A percentile compares a stretch with the other conserved stretches of the same genome.
phyloP scores from a whole-genome alignment of 1,284 basidiomycete species.

The Ganoderma boninense region DNA sequence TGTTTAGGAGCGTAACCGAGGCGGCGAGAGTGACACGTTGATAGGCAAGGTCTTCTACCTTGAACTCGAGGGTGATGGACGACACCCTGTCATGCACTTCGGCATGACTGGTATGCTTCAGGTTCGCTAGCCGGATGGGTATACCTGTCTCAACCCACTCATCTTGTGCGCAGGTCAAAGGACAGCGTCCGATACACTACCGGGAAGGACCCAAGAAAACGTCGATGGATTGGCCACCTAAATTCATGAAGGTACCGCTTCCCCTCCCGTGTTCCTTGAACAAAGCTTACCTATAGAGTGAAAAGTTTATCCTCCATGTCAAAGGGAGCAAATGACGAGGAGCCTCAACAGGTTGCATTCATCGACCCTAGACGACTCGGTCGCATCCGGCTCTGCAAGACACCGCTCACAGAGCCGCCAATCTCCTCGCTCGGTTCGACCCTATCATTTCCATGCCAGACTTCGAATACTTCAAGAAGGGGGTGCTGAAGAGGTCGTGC shows the following conservation, averaged over 20 bases:
- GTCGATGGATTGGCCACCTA: slow-evolving; percentile 77
- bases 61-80: slow-evolving; percentile 69
- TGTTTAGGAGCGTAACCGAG: no score
- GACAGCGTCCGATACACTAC: slow-evolving; percentile 71
- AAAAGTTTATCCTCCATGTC: slow-evolving; percentile 72
- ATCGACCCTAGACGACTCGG: slow-evolving; percentile 77
- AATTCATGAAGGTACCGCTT: slow-evolving; percentile 68
- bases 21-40: neutral
- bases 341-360: slow-evolving; percentile 63
- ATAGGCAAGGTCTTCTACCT: slow-evolving; percentile 83
- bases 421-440: slow-evolving; percentile 79
- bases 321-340: slow-evolving; percentile 40
- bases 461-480: slow-evolving; percentile 60
- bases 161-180: slow-evolving; percentile 59
- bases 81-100: slow-evolving; percentile 79
- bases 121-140: slow-evolving; percentile 44
- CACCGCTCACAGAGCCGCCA: slow-evolving; percentile 71
- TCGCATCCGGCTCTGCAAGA: slow-evolving; percentile 69
- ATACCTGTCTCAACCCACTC: neutral
- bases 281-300: neutral
- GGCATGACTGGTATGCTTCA: slow-evolving; percentile 89
- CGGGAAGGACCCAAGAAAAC: slow-evolving; percentile 60
- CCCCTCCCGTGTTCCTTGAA: no score
- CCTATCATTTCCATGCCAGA: slow-evolving; percentile 79
- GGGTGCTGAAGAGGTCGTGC: slow-evolving; percentile 66